Base-by-base conservation (phyloP, 2,329 filamentous ascomycete genomes). In the Remersonia thermophila region DNA sequence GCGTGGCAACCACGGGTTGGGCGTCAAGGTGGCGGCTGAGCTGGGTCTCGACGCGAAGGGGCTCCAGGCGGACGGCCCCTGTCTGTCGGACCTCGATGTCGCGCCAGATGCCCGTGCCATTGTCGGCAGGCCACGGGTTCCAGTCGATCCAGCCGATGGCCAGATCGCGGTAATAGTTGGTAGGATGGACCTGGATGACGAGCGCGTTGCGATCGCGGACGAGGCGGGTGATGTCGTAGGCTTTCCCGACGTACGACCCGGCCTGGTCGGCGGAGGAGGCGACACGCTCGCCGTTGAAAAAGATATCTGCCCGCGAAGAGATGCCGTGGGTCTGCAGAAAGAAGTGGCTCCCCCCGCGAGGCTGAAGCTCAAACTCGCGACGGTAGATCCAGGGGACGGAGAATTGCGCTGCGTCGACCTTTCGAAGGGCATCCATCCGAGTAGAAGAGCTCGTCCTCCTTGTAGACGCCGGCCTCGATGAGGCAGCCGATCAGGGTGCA, bases 31-130 rank as follows among this genome's bases (percentile, higher is more conserved):
- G 45, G 2, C 57, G 40, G 8, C 50, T 50, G 11, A 65, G 61
- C 29, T 66, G 52, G 1, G 66, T 66, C 0, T 57, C 46, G 1
- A 74, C 56, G 7, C 66, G 59, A 15, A 70, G 44, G 0, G 65
- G 52, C 0, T 59, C 65, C 34, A 69, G 45, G 2, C 58, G 53
- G 2, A 73, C 61, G 0, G 67, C 50, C 0, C 73, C 73, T 0
- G 69, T 75, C 49, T 70, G 63, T 33, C 65, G 68, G 29, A 79
- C 36, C 25, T 65, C 62, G 1, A 79, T 58, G 29, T 77, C 58
- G 4, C 75, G 61, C 75, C 75, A 80, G 7, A 80, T 58, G 0
- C 74, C 74, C 0, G 72, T 76, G 2, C 73, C 73, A 32, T 77
- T 77, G 48, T 79, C 74, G 0, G 70, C 64, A 0, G 73, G 71